Evolutionary conservation across 768 basidiomycete species (phyloP).

Genomic region (Chalciporus piperatus): DNA sequence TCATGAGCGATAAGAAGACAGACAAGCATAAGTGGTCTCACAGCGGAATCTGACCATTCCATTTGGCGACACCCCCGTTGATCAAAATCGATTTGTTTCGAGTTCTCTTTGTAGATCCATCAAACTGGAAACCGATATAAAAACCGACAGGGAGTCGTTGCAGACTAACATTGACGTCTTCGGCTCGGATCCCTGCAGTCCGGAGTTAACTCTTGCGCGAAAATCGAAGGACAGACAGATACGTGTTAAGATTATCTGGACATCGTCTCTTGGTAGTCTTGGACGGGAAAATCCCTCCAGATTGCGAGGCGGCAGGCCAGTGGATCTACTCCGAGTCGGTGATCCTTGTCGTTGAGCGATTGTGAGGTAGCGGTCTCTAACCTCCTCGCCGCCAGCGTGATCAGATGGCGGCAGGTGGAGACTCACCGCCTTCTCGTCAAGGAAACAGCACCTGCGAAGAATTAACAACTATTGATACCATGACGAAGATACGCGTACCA

Average conservation of each 20-base stretch:
- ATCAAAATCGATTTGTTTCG: background rate
- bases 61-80: background rate
- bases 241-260: slow-evolving; percentile 1
- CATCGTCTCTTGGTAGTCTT: background rate
- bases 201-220: background rate
- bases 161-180: slow-evolving; percentile 2
- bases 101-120: background rate
- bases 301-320: too few relatives aligned
- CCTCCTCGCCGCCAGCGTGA: background rate
- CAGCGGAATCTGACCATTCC: slow-evolving; percentile 17
- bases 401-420: too few relatives aligned
- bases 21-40: slow-evolving; percentile 12
- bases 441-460: background rate
- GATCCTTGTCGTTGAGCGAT: too few relatives aligned
- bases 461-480: background rate
- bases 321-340: too few relatives aligned
- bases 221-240: background rate
- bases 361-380: too few relatives aligned
- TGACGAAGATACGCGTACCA: background rate
- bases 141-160: slow-evolving; percentile 9
- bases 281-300: background rate
- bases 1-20: too few relatives aligned
- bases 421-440: background rate
- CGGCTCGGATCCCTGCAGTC: slow-evolving; percentile 4
- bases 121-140: background rate